Base-by-base conservation (phyloP, 345 rosid genomes). In the Isatis tinctoria region DNA sequence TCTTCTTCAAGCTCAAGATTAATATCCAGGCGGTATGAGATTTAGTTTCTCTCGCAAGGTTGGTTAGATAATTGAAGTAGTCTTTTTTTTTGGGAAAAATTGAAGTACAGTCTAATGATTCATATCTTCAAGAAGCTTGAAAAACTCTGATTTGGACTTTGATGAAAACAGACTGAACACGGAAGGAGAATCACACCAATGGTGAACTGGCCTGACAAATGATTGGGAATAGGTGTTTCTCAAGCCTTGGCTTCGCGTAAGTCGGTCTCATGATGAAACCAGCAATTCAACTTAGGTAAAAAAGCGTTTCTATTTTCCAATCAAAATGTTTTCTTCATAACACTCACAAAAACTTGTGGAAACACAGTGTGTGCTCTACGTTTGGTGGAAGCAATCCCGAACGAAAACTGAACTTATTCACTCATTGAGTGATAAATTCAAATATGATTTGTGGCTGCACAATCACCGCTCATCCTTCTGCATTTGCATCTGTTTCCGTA, bases 21-120 rank as follows among this genome's bases (percentile, higher is more conserved):
- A 88, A 85, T 90, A 88, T 85, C 98, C 98, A 8, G 98, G 98
- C n/a, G n/a, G n/a, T n/a, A n/a, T n/a, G n/a, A n/a, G n/a, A n/a
- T n/a, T n/a, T n/a, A n/a, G n/a, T n/a, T n/a, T n/a, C n/a, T n/a
- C n/a, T n/a, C n/a, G n/a, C n/a, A n/a, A n/a, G n/a, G n/a, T n/a
- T n/a, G n/a, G 65, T 63, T 52, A 58, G 12, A 43, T 66, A 26
- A 27, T 18, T 8, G 12, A n/a, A n/a, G n/a, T n/a, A n/a, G n/a
- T n/a, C n/a, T n/a, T n/a, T n/a, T n/a, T n/a, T n/a, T n/a, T n/a
- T n/a, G n/a, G n/a, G n/a, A n/a, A n/a, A n/a, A n/a, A n/a, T n/a
- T n/a, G n/a, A n/a, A 40, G 56, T 67, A 4, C 43, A 32, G 30
- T 36, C 47, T n/a, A n/a, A 52, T 33, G 12, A 1, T 44, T 36